Evolutionary conservation across 2,329 filamentous ascomycete genomes (phyloP), one percentile per base, ranked within the genome.

Genomic region (Botryotinia narcissicola): DNA sequence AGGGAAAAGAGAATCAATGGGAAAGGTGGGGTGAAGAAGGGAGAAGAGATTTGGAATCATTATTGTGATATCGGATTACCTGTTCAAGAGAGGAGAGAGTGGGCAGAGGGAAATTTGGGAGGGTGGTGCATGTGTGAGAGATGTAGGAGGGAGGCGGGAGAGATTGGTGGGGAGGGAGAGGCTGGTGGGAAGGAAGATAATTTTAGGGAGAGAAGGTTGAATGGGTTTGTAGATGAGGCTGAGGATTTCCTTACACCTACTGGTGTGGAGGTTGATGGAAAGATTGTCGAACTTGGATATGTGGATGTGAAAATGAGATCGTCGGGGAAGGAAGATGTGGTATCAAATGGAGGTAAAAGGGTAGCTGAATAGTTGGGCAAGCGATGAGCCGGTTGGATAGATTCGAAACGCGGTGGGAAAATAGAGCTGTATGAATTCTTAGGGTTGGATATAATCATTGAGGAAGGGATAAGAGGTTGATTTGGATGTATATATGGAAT

Each of bases 41-140:
- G 92, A 8, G 90, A 97, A 75, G 95, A 99, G 84, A 90, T 98
- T 62, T 82, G 97, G 75, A 97, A 94, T 81, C 95, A 98, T 83
- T 99, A 99, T 82, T 98, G 95, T 81, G 96, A 98, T 83, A 87
- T 97, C 71, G 86, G 89, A 32, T 81, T 98, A 74, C 87, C 89
- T 0, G 94, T 98, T 3, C 88, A 91, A 77, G 89, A 96, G 80
- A 88, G 96, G 73, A 89, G 96, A 75, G 95, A 97, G 79, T 98
- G 95, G 94, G 93, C 95, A 7, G 85, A 86, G 64, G 96, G 95
- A 8, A 95, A 94, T 74, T 85, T 99, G 70, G 96, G 96, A 0
- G 96, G 96, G 0, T 90, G 89, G 82, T 99, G 96, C 83, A 91
- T 93, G 86, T 99, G 96, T 83, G 84, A 88, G 74, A 88, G 96